These are phyloP conservation scores for Fusarium sp. DNA, from an alignment of 2,329 filamentous ascomycete genomes.

Conservation along the genomic window DNA sequence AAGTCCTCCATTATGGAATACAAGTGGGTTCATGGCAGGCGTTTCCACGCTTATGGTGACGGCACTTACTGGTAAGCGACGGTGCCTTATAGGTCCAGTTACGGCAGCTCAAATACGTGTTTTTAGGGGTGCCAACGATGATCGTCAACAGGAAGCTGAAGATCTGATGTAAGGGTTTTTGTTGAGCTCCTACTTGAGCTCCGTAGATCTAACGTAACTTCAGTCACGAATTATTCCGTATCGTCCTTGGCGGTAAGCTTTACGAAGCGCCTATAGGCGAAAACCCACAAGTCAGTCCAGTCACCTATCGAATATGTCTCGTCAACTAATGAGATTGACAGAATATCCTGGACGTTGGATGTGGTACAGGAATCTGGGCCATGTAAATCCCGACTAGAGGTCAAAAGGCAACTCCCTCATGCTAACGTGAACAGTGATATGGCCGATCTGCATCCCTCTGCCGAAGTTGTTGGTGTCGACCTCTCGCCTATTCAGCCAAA, in stretches of 20 bases:
- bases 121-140: conserved; percentile 29
- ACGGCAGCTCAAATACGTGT: neutral
- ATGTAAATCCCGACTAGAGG: conserved; percentile 10
- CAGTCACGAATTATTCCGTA: conserved; percentile 30
- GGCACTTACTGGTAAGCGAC: conserved; percentile 18
- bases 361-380: conserved; percentile 32
- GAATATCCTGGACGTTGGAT: conserved; percentile 23
- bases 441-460: conserved; percentile 26
- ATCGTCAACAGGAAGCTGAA: conserved; percentile 33
- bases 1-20: conserved; percentile 27
- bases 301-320: accelerated
- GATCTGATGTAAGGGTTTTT: conserved; percentile 25
- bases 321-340: neutral
- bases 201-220: accelerated
- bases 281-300: conserved; percentile 2
- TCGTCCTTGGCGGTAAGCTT: conserved; percentile 21
- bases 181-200: neutral
- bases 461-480: conserved; percentile 25
- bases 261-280: conserved; percentile 30
- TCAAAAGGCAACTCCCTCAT: accelerated
- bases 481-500: conserved; percentile 29
- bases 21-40: conserved; percentile 31
- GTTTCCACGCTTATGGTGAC: conserved; percentile 29
- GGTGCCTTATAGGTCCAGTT: accelerated
- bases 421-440: conserved; percentile 3